Evolutionary conservation across 805 yeast genomes (phyloP), one percentile per base, ranked within the genome.

Genomic region (Clavispora asparagi): DNA sequence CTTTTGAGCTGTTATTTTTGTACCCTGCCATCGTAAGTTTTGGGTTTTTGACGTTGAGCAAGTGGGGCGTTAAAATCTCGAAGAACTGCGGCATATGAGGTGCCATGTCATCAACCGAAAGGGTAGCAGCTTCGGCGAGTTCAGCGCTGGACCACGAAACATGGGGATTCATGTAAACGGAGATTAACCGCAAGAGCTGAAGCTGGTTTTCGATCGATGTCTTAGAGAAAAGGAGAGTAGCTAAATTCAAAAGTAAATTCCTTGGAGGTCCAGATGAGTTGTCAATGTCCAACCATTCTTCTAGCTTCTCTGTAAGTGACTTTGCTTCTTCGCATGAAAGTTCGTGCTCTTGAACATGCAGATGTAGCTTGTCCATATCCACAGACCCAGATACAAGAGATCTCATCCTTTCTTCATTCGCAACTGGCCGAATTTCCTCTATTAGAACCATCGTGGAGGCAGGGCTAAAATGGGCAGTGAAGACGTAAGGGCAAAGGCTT

Each of bases 101-200:
- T 6, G 28, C 33, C 30, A 28, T 28, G 6, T 12, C 41, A 4
- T 16, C 16, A 17, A 6, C 17, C 11, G 41, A 39, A 31, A n/a
- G 37, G 7, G 37, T 10, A 3, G 37, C 37, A 8, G 37, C 44
- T 41, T 27, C 13, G 9, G 56, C 39, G 2, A 47, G 41, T 9
- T 26, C 42, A 3, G 35, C 4, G 26, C 45, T 48, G 28, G 55
- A 51, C 71, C 72, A 68, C 1, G 71, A 68, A 6, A 60, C 56
- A 39, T 59, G 26, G 1, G 69, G 67, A 40, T 67, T 65, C 28
- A 48, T 26, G 43, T 63, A 65, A 17, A 42, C 51, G 1, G 67
- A 56, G 13, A 53, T 11, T 2, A 35, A 32, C 6, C 19, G 26
- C 25, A 46, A 10, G 6, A 46, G 23, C 10, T 35, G 28, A 12